A percentile compares a stretch with the other conserved stretches of the same genome.
Evolutionary conservation across 2,329 filamentous ascomycete genomes (phyloP).

Genomic region (Metarhizium guizhouense): DNA sequence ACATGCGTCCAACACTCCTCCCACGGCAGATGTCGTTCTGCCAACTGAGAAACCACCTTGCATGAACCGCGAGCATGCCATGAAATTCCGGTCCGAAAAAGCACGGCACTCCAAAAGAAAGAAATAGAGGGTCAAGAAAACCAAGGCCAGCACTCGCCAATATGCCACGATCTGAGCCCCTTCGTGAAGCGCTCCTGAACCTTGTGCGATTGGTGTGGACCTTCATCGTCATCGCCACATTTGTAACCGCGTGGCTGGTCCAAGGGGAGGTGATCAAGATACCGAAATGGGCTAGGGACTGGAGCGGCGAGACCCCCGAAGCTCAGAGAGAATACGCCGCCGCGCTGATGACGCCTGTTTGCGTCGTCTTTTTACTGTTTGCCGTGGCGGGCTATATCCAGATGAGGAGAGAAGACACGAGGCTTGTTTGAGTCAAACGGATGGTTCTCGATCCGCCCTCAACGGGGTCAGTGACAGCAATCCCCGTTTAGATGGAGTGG

Average conservation of each 20-base stretch:
- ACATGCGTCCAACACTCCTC: too few species aligned
- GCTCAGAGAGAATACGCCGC: neutral
- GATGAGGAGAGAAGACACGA: neutral
- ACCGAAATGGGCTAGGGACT: neutral
- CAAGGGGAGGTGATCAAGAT: neutral
- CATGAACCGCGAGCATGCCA: too few species aligned
- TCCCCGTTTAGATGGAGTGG: too few species aligned
- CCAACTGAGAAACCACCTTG: too few species aligned
- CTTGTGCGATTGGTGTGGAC: neutral
- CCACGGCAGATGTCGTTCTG: too few species aligned
- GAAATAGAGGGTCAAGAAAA: neutral
- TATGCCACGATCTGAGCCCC: neutral
- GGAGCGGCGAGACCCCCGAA: neutral
- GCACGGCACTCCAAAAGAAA: too few species aligned
- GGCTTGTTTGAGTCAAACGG: too few species aligned
- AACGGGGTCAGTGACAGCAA: too few species aligned
- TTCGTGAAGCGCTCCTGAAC: neutral
- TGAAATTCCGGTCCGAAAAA: too few species aligned
- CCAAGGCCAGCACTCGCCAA: neutral
- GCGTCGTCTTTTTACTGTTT: neutral
- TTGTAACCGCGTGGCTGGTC: neutral
- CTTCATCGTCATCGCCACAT: neutral
- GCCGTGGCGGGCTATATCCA: neutral
- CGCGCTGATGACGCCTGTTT: neutral
- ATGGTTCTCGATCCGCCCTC: too few species aligned